Conservation (phyloP, 129 eudicot genomes). For the Helianthus annuus region HanXRQr2.0-SUNRISE NC_035447.2:33301445-33301944, state of each 20-base stretch:
- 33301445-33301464: no score
- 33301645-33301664: no score
- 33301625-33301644: no score
- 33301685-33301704: no score
- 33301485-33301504: no score
- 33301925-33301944: constrained; percentile 4
- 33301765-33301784: neutral
- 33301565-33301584: no score
- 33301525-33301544: neutral
- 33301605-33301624: no score
- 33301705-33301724: neutral
- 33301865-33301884: neutral
- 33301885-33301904: neutral
- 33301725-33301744: neutral
- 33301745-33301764: neutral
- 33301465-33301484: no score
- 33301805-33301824: neutral
- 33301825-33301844: neutral
- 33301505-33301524: neutral
- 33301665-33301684: no score
- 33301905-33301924: neutral
- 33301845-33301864: neutral
- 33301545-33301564: constrained; percentile 6
- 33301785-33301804: neutral
- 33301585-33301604: neutral